Conservation (phyloP, 768 basidiomycete species). For the Pholiota microspora region DNA sequence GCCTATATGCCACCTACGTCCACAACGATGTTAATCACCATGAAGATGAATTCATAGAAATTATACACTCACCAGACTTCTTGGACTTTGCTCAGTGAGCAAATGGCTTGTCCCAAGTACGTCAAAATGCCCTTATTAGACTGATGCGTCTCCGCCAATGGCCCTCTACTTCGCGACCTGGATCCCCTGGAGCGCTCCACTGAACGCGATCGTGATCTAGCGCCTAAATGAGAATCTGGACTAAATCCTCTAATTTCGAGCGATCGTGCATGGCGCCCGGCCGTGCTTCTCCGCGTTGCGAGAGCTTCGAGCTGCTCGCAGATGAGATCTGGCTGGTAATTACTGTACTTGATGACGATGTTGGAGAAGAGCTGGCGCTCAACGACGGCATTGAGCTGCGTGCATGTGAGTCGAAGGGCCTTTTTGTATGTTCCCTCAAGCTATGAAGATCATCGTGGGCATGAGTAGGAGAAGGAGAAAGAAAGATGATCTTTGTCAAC, state of each 20-base stretch:
- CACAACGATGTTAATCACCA: background rate
- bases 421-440: slow-evolving; percentile 18
- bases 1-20: slow-evolving; percentile 19
- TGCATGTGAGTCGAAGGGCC: slow-evolving; percentile 14
- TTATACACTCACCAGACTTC: slow-evolving; percentile 16
- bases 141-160: slow-evolving; percentile 16
- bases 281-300: slow-evolving; percentile 13
- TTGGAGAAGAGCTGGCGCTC: slow-evolving; percentile 20
- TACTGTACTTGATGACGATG: slow-evolving; percentile 22
- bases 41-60: background rate
- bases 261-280: slow-evolving; percentile 16
- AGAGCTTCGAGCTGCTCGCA: slow-evolving; percentile 20
- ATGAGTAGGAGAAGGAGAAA: background rate
- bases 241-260: slow-evolving; percentile 21
- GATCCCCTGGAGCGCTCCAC: slow-evolving; percentile 16
- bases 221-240: slow-evolving; percentile 20
- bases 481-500: background rate
- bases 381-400: slow-evolving; percentile 16
- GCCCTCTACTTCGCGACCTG: slow-evolving; percentile 20
- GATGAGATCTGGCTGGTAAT: slow-evolving; percentile 20
- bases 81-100: slow-evolving; percentile 16
- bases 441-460: background rate
- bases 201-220: slow-evolving; percentile 19
- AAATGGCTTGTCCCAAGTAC: slow-evolving; percentile 19
- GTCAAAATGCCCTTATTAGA: slow-evolving; percentile 15